Percentiles rank a stretch among this genome's conserved stretches.
phyloP scores from a whole-genome alignment of 495 filamentous ascomycete species.

The Aspergillus bridgeri region DNA sequence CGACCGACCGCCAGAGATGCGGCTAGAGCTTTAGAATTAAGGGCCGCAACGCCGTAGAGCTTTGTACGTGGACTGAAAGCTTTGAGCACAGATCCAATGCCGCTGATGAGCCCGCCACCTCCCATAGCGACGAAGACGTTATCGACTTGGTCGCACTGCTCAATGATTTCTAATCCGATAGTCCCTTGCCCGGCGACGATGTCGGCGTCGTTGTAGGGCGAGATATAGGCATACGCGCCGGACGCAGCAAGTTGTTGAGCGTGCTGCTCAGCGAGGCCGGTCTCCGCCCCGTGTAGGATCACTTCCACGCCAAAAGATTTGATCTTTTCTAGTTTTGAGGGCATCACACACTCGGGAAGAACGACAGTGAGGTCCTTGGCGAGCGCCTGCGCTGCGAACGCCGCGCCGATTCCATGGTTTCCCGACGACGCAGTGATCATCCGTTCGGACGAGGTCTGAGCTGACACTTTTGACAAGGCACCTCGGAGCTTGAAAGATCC shows the following conservation, averaged over 20 bases:
- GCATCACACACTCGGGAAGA: neutral
- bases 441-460: neutral
- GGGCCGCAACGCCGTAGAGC: slow-evolving; percentile 1
- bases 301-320: neutral
- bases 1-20: neutral
- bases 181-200: slow-evolving; percentile 6
- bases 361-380: neutral
- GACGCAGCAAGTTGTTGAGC: neutral
- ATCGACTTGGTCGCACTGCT: slow-evolving; percentile 4
- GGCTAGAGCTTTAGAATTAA: neutral
- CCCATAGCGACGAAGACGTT: slow-evolving; percentile 9
- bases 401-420: slow-evolving; percentile 7
- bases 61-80: slow-evolving; percentile 1
- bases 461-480: slow-evolving; percentile 5
- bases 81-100: slow-evolving; percentile 4
- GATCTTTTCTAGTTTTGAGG: neutral
- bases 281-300: neutral
- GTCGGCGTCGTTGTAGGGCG: slow-evolving; percentile 4
- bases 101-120: slow-evolving; percentile 3
- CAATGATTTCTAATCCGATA: slow-evolving; percentile 1
- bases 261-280: neutral
- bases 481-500: slow-evolving; percentile 8
- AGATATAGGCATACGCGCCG: slow-evolving; percentile 1
- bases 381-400: neutral
- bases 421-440: slow-evolving; percentile 4